Conservation (phyloP, 2,329 filamentous ascomycete species). For the Penicillium freii region DNA sequence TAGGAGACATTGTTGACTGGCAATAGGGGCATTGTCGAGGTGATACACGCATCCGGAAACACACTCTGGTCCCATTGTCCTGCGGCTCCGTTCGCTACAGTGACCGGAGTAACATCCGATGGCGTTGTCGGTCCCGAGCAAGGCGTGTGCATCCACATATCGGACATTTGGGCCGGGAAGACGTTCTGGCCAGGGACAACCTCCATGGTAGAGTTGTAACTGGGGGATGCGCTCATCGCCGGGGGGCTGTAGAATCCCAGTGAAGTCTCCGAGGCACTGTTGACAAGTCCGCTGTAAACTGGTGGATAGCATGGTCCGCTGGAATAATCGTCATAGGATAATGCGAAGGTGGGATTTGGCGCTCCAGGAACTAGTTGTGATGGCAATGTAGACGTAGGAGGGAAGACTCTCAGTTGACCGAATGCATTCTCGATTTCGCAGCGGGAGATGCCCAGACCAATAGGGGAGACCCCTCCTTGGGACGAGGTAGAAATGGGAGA, state of each 20-base stretch:
- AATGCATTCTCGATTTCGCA: slow-evolving; percentile 25
- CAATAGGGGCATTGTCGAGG: background rate
- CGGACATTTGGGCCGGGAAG: slow-evolving; percentile 17
- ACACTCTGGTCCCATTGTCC: slow-evolving; percentile 20
- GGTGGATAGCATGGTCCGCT: slow-evolving; percentile 23
- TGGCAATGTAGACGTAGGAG: slow-evolving; percentile 25
- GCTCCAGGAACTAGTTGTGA: slow-evolving; percentile 17
- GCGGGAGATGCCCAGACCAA: slow-evolving; percentile 35
- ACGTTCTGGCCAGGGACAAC: slow-evolving; percentile 10
- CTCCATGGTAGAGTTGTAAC: slow-evolving; percentile 26
- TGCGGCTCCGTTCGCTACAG: slow-evolving; percentile 11
- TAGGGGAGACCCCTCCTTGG: slow-evolving; percentile 18
- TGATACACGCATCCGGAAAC: slow-evolving; percentile 1
- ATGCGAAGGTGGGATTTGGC: slow-evolving; percentile 14
- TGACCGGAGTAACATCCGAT: slow-evolving; percentile 10
- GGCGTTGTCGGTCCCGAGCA: slow-evolving; percentile 23
- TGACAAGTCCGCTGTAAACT: slow-evolving; percentile 21
- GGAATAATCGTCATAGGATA: slow-evolving; percentile 24
- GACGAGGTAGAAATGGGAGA: slow-evolving; percentile 20
- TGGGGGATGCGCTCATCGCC: slow-evolving; percentile 24
- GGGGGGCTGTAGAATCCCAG: slow-evolving; percentile 27
- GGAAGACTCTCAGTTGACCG: slow-evolving; percentile 23
- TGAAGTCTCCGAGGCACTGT: slow-evolving; percentile 22
- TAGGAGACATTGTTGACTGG: background rate
- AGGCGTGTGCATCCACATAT: slow-evolving; percentile 29